Evolutionary conservation across 139 green algal species (phyloP).

Genomic region (Microglena sp.): DNA sequence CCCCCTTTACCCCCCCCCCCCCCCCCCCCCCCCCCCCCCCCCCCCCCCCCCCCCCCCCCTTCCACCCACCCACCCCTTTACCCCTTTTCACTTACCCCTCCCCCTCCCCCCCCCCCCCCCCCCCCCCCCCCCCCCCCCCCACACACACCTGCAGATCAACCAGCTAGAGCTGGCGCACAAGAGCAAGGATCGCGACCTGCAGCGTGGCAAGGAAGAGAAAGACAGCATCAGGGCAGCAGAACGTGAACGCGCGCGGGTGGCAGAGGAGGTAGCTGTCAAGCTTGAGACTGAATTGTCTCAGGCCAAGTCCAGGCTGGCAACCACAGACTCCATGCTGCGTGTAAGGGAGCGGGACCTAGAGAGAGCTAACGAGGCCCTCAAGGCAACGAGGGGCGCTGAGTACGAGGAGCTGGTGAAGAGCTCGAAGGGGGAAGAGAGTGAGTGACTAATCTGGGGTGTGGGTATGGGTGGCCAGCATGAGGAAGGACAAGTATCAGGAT

Average conservation of each 20-base stretch:
- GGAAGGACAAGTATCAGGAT: too few relatives aligned
- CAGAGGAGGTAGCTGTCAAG: slow-evolving; percentile 22
- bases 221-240: slow-evolving; percentile 18
- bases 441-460: too few relatives aligned
- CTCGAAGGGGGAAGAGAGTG: slow-evolving; percentile 20
- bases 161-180: slow-evolving; percentile 21
- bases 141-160: too few relatives aligned
- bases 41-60: too few relatives aligned
- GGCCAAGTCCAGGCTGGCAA: slow-evolving; percentile 7
- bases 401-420: slow-evolving; percentile 14
- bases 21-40: too few relatives aligned
- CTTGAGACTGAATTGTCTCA: slow-evolving; percentile 25
- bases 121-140: too few relatives aligned
- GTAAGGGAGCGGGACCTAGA: slow-evolving; percentile 13
- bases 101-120: too few relatives aligned
- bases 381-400: slow-evolving; percentile 13
- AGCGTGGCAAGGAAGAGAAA: slow-evolving; percentile 12
- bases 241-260: slow-evolving; percentile 18
- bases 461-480: too few relatives aligned
- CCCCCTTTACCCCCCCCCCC: too few relatives aligned
- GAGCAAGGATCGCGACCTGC: slow-evolving; percentile 17
- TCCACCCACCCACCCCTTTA: too few relatives aligned
- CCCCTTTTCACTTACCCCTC: too few relatives aligned
- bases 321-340: slow-evolving; percentile 13
- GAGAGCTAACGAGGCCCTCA: slow-evolving; percentile 15